phyloP scores from a whole-genome alignment of 441 rosid genomes.

The Erodium texanum region DNA sequence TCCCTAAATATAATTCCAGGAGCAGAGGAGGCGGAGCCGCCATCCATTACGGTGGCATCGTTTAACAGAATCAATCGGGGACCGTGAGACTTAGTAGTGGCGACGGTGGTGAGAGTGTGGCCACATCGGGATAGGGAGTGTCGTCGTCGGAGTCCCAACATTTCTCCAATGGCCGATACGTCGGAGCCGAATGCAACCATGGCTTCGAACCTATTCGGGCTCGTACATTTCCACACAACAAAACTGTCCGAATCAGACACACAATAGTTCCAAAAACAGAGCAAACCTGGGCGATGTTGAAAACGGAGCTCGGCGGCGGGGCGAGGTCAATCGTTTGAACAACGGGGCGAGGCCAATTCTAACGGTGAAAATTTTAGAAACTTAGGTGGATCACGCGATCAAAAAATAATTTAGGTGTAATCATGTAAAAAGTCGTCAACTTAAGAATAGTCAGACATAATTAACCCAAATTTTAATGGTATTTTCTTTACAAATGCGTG shows the following conservation, averaged over 20 bases:
- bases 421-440: no score
- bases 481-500: no score
- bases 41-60: slow-evolving; percentile 95
- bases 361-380: no score
- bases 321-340: no score
- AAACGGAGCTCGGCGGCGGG: background rate
- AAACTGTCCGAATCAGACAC: background rate
- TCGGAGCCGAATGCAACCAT: slow-evolving; percentile 67
- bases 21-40: slow-evolving; percentile 53
- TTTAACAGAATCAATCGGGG: slow-evolving; percentile 92
- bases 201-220: slow-evolving; percentile 41
- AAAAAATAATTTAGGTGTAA: no score
- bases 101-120: slow-evolving; percentile 88
- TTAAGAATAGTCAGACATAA: no score
- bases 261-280: background rate
- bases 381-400: no score
- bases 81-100: slow-evolving; percentile 77
- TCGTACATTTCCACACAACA: background rate
- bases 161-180: slow-evolving; percentile 63
- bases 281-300: background rate
- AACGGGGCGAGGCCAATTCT: no score
- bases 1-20: no score
- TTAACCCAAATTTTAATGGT: no score
- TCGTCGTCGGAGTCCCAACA: slow-evolving; percentile 90
- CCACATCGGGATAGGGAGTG: slow-evolving; percentile 86